These are phyloP conservation scores for Corylus americana DNA, from an alignment of 306 rosid genomes.

Conservation along the genomic window DNA sequence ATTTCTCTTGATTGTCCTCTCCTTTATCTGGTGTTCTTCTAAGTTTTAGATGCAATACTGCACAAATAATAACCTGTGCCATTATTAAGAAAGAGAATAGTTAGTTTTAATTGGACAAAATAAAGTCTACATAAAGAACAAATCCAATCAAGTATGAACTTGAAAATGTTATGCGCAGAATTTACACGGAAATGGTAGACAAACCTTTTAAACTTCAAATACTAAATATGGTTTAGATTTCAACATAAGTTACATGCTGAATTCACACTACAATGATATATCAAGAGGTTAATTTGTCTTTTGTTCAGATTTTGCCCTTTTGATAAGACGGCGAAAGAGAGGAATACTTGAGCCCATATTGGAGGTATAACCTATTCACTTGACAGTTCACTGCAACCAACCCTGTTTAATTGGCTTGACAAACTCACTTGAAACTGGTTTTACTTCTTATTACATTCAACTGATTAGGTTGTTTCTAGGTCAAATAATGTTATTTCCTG, in stretches of 20 bases:
- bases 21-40: constrained; percentile 27
- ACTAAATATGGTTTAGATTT: too few relatives aligned
- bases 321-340: not conserved
- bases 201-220: not conserved
- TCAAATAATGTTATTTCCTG: not conserved
- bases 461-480: not conserved
- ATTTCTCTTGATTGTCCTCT: constrained; percentile 46
- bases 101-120: constrained; percentile 1
- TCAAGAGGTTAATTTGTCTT: not conserved
- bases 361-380: too few relatives aligned
- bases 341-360: too few relatives aligned
- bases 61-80: constrained; percentile 65
- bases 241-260: too few relatives aligned
- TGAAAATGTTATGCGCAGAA: not conserved
- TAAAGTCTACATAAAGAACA: not conserved
- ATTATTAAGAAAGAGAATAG: constrained; percentile 8
- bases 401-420: not conserved
- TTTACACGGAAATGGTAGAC: not conserved
- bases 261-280: not conserved
- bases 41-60: constrained; percentile 63
- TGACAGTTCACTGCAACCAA: too few relatives aligned
- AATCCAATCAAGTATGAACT: not conserved
- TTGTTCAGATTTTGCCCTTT: not conserved
- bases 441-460: not conserved
- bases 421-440: not conserved